A percentile compares a stretch with the other conserved stretches of the same genome.
phyloP scores from a whole-genome alignment of 257 asterid species.

The Leonotis leonurus region DNA sequence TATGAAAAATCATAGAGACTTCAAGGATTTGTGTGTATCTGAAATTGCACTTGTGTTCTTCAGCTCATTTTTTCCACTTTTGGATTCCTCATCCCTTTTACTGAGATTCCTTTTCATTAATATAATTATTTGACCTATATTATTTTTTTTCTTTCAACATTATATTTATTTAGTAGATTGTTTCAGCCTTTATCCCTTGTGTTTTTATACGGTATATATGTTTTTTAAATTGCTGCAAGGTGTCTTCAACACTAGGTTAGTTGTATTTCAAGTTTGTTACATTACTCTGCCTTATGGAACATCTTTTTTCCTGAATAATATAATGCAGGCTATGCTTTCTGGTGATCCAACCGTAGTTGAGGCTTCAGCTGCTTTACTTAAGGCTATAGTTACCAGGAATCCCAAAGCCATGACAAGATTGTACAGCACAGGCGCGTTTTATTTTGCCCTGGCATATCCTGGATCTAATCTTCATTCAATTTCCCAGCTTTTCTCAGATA shows the following conservation, averaged over 20 bases:
- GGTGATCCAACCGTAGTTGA: constrained; percentile 93
- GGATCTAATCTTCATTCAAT: constrained; percentile 96
- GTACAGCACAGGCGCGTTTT: constrained; percentile 94
- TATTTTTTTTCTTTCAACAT: not conserved
- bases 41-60: not conserved
- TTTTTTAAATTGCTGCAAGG: not conserved
- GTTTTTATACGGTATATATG: not conserved
- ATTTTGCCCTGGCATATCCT: constrained; percentile 94
- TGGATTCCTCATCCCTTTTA: not conserved
- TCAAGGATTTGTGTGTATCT: not conserved
- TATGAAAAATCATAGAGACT: not conserved
- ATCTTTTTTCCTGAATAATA: not conserved
- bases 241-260: constrained; percentile 2
- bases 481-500: constrained; percentile 83
- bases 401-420: constrained; percentile 96
- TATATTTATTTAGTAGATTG: constrained; percentile 7
- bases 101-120: not conserved
- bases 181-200: not conserved
- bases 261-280: not conserved
- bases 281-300: not conserved
- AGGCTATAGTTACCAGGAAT: constrained; percentile 87
- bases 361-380: constrained; percentile 88
- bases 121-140: not conserved
- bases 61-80: not conserved
- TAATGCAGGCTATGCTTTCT: constrained; percentile 82